These are phyloP conservation scores for Oenanthe sinensis DNA, from an alignment of 129 eudicot genomes.

Conservation along the genomic window DNA sequence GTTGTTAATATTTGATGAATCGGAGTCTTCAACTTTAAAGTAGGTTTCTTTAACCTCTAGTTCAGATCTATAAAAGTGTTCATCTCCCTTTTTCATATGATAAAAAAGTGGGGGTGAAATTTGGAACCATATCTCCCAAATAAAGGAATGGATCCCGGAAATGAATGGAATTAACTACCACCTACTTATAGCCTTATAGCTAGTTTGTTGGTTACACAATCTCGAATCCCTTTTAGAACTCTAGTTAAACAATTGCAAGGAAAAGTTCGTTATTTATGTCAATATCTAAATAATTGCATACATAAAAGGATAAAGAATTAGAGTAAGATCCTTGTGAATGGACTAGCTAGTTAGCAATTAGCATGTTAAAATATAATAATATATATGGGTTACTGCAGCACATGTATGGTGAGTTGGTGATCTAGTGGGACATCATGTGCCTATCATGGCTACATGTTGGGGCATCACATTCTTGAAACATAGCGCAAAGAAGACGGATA, in stretches of 20 bases:
- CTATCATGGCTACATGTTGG: conserved; percentile 25
- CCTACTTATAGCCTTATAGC: neutral
- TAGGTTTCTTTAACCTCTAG: conserved; percentile 18
- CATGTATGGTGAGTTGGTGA: conserved; percentile 31
- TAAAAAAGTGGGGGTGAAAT: conserved; percentile 38
- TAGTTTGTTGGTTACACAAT: conserved; percentile 46
- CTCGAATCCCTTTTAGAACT: conserved; percentile 37
- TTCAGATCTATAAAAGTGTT: conserved; percentile 22
- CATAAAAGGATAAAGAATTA: conserved; percentile 11
- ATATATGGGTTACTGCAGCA: conserved; percentile 28
- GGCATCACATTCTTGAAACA: conserved; percentile 34
- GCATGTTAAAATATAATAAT: conserved; percentile 6
- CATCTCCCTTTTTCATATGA: conserved; percentile 27
- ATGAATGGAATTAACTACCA: conserved; percentile 12
- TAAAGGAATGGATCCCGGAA: conserved; percentile 12
- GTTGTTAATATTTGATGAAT: neutral
- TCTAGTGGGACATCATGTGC: conserved; percentile 26
- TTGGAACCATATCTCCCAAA: conserved; percentile 20
- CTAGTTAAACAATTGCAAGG: conserved; percentile 1
- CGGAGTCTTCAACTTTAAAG: neutral
- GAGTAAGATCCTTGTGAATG: conserved; percentile 13
- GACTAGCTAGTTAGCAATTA: neutral
- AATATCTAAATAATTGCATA: neutral
- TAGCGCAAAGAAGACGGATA: conserved; percentile 19
- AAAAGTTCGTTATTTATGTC: neutral